Conservation (phyloP, 768 basidiomycete genomes). For the Collybia nuda region DNA sequence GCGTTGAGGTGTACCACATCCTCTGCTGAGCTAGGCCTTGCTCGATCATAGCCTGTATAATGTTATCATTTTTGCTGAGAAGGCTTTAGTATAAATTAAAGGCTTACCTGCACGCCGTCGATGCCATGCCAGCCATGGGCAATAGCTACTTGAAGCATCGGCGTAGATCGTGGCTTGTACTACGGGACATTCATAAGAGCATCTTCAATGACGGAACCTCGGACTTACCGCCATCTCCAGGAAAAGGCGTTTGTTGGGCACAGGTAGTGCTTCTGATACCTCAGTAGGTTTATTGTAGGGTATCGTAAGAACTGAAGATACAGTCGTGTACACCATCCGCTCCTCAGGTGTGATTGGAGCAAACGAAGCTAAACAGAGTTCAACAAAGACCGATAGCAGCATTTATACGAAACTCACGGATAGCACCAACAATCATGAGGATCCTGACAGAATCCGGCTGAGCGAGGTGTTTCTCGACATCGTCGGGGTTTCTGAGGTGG, state of each 20-base stretch:
- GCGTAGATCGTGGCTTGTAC: constrained; percentile 31
- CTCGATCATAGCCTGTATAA: constrained; percentile 31
- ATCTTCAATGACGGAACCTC: background rate
- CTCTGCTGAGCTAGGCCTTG: constrained; percentile 38
- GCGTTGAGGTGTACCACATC: constrained; percentile 27
- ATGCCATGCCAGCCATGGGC: constrained; percentile 34
- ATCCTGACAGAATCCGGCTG: constrained; percentile 18
- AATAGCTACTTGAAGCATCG: constrained; percentile 29
- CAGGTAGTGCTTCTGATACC: constrained; percentile 17
- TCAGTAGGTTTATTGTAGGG: constrained; percentile 21
- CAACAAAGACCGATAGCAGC: background rate
- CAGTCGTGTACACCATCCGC: constrained; percentile 31
- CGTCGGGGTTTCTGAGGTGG: constrained; percentile 26
- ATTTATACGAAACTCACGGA: constrained; percentile 20
- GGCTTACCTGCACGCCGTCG: constrained; percentile 24
- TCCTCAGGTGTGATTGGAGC: constrained; percentile 26
- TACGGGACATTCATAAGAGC: background rate
- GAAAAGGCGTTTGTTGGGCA: constrained; percentile 28
- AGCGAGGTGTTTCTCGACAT: constrained; percentile 27
- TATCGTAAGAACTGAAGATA: constrained; percentile 26
- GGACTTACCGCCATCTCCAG: constrained; percentile 30
- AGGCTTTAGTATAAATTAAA: background rate
- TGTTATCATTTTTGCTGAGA: background rate
- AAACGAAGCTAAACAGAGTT: constrained; percentile 18
- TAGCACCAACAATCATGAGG: constrained; percentile 34